Conservation (phyloP, 805 yeast species). For the Torulaspora franciscae region DNA sequence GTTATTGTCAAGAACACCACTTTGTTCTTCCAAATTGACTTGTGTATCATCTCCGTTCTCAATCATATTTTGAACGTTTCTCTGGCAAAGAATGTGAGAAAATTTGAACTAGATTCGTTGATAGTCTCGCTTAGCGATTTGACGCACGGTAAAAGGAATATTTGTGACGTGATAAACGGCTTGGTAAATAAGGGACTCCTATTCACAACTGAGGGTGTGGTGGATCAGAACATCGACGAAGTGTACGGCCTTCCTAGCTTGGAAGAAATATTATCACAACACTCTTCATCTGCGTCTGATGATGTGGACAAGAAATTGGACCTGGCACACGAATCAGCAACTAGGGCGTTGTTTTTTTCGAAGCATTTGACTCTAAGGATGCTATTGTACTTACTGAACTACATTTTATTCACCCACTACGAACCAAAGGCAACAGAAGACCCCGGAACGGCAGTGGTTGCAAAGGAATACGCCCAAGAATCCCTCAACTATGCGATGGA, state of each 20-base stretch:
- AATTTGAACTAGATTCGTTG: slow-evolving; percentile 38
- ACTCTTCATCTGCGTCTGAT: slow-evolving; percentile 11
- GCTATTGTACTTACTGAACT: slow-evolving; percentile 47
- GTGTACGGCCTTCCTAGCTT: slow-evolving; percentile 33
- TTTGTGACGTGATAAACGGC: slow-evolving; percentile 28
- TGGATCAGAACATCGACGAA: slow-evolving; percentile 31
- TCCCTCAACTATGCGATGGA: slow-evolving; percentile 42
- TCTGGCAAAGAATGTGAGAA: slow-evolving; percentile 40
- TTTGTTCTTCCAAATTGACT: slow-evolving; percentile 44
- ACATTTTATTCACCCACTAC: slow-evolving; percentile 43
- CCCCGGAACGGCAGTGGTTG: slow-evolving; percentile 33
- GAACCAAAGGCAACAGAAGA: slow-evolving; percentile 41
- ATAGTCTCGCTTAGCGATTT: slow-evolving; percentile 35
- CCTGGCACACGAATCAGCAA: slow-evolving; percentile 39
- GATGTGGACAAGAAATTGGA: slow-evolving; percentile 34
- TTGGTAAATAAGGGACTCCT: slow-evolving; percentile 30
- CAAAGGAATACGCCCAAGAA: slow-evolving; percentile 41
- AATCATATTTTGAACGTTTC: slow-evolving; percentile 34
- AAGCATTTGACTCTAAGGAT: slow-evolving; percentile 42
- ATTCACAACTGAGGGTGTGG: slow-evolving; percentile 32
- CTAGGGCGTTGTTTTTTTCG: slow-evolving; percentile 39
- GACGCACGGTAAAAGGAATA: slow-evolving; percentile 33
- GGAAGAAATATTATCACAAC: slow-evolving; percentile 27
- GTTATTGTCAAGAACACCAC: slow-evolving; percentile 46
- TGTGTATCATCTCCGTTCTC: slow-evolving; percentile 36